Conservation (phyloP, 306 rosid genomes). For the Rosa chinensis region DNA sequence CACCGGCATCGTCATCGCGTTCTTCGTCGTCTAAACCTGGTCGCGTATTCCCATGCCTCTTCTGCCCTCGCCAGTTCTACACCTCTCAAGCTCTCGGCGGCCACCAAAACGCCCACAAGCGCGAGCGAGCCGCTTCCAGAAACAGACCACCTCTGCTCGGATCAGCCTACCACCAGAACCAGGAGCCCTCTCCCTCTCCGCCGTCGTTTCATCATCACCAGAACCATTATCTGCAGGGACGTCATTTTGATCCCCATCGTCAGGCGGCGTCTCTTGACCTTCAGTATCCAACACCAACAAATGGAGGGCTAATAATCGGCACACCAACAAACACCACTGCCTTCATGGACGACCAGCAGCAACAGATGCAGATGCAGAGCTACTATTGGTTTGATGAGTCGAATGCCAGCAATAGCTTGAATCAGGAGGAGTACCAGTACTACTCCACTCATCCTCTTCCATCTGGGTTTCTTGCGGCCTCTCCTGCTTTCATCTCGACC, state of each 20-base stretch:
- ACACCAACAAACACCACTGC: not conserved
- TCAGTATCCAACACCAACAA: not conserved
- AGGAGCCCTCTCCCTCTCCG: not conserved
- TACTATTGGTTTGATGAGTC: not conserved
- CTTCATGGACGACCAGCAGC: not conserved
- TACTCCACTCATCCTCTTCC: not conserved
- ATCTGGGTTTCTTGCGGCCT: not conserved
- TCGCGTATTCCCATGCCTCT: conserved; percentile 53
- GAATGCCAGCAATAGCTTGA: not conserved
- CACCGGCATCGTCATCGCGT: not conserved
- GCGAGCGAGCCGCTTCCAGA: conserved; percentile 58
- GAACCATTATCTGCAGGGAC: not conserved
- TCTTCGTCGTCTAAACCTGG: not conserved
- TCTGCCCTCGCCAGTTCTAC: conserved; percentile 68
- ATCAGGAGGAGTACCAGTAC: not conserved
- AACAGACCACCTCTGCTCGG: not conserved
- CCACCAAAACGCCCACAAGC: conserved; percentile 93
- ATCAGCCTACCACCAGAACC: not conserved
- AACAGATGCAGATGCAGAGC: not conserved
- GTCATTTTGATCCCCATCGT: not conserved
- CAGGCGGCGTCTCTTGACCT: no score
- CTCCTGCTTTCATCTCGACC: not conserved
- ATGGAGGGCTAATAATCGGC: no score
- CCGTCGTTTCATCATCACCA: not conserved
- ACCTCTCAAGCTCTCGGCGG: conserved; percentile 96